A percentile compares a stretch with the other conserved stretches of the same genome.
Conservation (phyloP, 2,329 filamentous ascomycete species). For the Piedraia hortae region DNA sequence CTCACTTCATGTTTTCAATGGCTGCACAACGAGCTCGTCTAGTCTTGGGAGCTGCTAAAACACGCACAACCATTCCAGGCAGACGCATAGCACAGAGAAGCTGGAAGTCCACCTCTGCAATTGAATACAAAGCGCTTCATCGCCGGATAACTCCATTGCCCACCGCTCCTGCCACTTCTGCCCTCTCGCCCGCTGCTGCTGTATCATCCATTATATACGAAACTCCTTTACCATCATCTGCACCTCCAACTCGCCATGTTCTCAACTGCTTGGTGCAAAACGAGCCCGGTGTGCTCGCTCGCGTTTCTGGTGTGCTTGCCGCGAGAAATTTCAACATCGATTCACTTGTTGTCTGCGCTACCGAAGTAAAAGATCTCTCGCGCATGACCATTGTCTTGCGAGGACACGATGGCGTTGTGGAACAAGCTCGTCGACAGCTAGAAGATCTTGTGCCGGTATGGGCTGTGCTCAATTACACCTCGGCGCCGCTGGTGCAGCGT, state of each 20-base stretch:
- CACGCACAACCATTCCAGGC: no score
- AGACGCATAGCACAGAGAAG: no score
- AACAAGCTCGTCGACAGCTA: constrained; percentile 82
- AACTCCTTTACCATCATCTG: constrained; percentile 58
- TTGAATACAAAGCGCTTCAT: constrained; percentile 92
- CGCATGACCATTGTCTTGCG: constrained; percentile 97
- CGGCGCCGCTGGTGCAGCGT: constrained; percentile 74
- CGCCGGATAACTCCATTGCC: constrained; percentile 69
- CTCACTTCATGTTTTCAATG: no score
- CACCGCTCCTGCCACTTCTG: constrained; percentile 38
- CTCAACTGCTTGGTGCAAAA: constrained; percentile 98
- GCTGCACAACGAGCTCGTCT: no score
- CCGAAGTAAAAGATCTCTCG: constrained; percentile 83
- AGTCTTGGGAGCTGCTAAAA: no score
- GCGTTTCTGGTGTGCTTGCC: constrained; percentile 84
- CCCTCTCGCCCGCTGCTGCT: constrained; percentile 71
- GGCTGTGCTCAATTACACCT: constrained; percentile 92
- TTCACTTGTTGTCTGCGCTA: constrained; percentile 89
- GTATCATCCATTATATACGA: constrained; percentile 98
- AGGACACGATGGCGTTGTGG: constrained; percentile 86
- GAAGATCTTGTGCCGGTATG: constrained; percentile 95
- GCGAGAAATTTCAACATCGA: constrained; percentile 98
- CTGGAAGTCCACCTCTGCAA: constrained; percentile 74
- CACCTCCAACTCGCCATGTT: constrained; percentile 76
- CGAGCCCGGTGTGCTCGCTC: constrained; percentile 87